Percentiles rank a stretch among this genome's conserved stretches.
phyloP scores from a whole-genome alignment of 1,139 yeast genomes.

The Candida neerlandica region DNA sequence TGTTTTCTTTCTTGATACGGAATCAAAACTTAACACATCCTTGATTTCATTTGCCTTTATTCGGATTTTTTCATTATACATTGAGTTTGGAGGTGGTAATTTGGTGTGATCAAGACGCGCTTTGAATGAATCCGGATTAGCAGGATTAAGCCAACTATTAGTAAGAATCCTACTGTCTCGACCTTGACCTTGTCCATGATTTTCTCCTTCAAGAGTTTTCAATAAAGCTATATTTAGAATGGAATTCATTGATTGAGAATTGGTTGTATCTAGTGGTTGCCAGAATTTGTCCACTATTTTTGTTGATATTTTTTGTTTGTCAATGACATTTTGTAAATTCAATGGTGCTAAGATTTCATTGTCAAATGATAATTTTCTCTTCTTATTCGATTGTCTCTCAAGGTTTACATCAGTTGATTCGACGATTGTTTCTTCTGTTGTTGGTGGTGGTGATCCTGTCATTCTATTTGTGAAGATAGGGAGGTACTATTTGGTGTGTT shows the following conservation, averaged over 20 bases:
- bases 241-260: slow-evolving; percentile 27
- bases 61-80: slow-evolving; percentile 20
- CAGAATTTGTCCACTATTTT: slow-evolving; percentile 28
- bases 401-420: too few relatives aligned
- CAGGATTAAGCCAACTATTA: slow-evolving; percentile 34
- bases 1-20: slow-evolving; percentile 30
- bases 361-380: slow-evolving; percentile 5
- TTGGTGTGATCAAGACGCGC: slow-evolving; percentile 36
- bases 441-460: neutral
- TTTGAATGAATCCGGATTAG: slow-evolving; percentile 30
- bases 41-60: slow-evolving; percentile 22
- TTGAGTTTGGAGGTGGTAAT: slow-evolving; percentile 33
- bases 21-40: slow-evolving; percentile 37
- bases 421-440: too few relatives aligned
- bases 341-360: slow-evolving; percentile 5
- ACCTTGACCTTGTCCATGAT: slow-evolving; percentile 20
- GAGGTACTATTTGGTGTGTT: neutral
- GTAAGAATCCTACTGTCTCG: slow-evolving; percentile 33
- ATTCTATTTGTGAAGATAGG: neutral
- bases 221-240: slow-evolving; percentile 33
- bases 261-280: slow-evolving; percentile 30
- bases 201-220: slow-evolving; percentile 34
- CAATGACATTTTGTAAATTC: neutral
- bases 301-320: slow-evolving; percentile 7
- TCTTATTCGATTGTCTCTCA: slow-evolving; percentile 1